Percentiles rank a stretch among this genome's conserved stretches.
Evolutionary conservation across 2,329 filamentous ascomycete species (phyloP).

Genomic region (Sclerotiophoma versabilis): DNA sequence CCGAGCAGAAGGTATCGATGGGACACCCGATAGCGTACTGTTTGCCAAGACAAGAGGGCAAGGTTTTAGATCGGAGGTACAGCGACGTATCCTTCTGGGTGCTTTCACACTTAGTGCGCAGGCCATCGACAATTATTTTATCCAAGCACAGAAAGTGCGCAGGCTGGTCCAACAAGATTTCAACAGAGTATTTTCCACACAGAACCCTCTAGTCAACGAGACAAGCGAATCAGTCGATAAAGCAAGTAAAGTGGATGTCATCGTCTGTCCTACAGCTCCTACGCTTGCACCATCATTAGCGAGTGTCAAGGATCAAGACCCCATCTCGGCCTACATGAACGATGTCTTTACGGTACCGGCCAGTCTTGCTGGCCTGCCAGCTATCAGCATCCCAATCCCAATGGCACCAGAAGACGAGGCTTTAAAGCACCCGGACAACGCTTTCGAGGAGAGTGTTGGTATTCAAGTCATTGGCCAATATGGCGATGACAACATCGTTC

Average conservation of each 20-base stretch:
- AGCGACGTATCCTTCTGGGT: constrained; percentile 84
- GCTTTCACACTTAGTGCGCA: constrained; percentile 89
- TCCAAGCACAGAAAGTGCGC: constrained; percentile 88
- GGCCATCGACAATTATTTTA: constrained; percentile 95
- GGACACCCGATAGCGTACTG: constrained; percentile 57
- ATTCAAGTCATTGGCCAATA: constrained; percentile 84
- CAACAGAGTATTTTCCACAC: constrained; percentile 73
- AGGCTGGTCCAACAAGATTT: constrained; percentile 87
- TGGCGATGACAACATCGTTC: constrained; percentile 72
- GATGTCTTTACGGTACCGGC: constrained; percentile 97
- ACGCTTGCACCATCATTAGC: constrained; percentile 72
- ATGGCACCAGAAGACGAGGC: constrained; percentile 38
- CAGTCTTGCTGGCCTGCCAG: constrained; percentile 88
- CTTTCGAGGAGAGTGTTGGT: constrained; percentile 56
- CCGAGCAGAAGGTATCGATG: constrained; percentile 61
- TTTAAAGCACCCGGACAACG: constrained; percentile 37
- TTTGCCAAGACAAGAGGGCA: constrained; percentile 78
- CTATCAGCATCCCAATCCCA: constrained; percentile 78
- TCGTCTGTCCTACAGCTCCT: constrained; percentile 87
- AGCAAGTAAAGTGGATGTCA: constrained; percentile 77
- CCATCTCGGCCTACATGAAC: constrained; percentile 84
- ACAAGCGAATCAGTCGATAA: constrained; percentile 54
- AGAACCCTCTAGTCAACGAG: constrained; percentile 68
- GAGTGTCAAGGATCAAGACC: constrained; percentile 61
- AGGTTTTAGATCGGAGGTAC: constrained; percentile 85